These are phyloP conservation scores for Alternaria triticina DNA, from an alignment of 2,329 filamentous ascomycete genomes.

Conservation along the genomic window DNA sequence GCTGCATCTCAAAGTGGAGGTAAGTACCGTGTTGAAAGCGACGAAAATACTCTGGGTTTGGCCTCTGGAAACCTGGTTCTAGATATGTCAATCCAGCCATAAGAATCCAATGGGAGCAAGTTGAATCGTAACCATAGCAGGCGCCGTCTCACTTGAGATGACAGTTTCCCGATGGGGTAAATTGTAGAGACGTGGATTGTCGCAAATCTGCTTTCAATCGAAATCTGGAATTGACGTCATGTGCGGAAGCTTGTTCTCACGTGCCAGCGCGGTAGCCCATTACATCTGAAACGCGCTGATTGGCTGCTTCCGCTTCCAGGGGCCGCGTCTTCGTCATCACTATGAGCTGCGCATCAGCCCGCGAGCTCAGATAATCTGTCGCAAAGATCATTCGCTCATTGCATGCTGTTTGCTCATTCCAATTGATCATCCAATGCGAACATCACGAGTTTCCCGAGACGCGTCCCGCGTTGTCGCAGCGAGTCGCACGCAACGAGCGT, in stretches of 20 bases:
- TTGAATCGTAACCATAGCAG: neutral
- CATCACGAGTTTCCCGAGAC: conserved; percentile 48
- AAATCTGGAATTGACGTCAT: neutral
- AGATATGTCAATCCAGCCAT: neutral
- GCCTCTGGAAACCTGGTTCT: neutral
- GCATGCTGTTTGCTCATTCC: neutral
- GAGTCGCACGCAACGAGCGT: conserved; percentile 32
- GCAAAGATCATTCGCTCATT: neutral
- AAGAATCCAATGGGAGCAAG: neutral
- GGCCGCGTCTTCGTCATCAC: neutral
- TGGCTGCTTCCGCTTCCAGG: neutral
- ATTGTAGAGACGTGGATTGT: neutral
- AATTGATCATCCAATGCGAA: conserved; percentile 34
- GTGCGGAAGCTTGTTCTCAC: neutral
- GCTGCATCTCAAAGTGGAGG: neutral
- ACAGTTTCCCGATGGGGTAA: neutral
- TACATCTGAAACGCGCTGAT: neutral
- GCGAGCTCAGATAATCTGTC: neutral
- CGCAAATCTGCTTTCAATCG: neutral
- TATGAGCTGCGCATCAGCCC: neutral
- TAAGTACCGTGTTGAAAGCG: neutral
- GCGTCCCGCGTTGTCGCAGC: conserved; percentile 41
- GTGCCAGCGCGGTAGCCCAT: neutral
- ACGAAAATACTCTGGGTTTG: neutral
- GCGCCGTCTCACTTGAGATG: neutral